Conservation (phyloP, 257 asterid genomes). For the Solanum sitiens region DNA sequence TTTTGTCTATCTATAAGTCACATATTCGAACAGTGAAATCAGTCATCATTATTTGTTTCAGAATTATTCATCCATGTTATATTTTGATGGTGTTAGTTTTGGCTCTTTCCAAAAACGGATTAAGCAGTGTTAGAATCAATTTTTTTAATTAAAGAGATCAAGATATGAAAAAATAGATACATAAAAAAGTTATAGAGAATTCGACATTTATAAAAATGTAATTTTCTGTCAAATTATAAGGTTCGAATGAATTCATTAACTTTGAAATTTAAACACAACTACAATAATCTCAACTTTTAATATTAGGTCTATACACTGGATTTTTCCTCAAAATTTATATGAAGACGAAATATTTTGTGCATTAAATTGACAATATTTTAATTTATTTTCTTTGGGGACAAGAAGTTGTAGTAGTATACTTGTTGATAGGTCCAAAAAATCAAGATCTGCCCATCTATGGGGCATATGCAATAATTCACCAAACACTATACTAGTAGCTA, state of each 20-base stretch:
- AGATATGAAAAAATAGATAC: not conserved
- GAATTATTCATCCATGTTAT: not conserved
- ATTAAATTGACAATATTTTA: not conserved
- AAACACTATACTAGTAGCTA: not conserved
- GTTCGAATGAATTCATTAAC: not conserved
- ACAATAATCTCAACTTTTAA: not conserved
- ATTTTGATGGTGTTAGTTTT: not conserved
- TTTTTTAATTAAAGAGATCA: too few relatives aligned
- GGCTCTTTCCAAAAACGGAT: not conserved
- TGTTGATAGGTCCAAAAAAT: not conserved
- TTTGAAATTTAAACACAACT: not conserved
- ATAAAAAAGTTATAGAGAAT: too few relatives aligned
- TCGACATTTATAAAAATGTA: too few relatives aligned
- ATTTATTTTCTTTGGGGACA: not conserved
- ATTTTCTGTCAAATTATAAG: not conserved
- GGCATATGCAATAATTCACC: not conserved
- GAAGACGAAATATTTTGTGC: not conserved
- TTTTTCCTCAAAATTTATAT: not conserved
- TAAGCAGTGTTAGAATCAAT: not conserved
- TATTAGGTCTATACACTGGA: accelerated
- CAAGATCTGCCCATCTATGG: not conserved
- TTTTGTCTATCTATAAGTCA: not conserved
- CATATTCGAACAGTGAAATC: not conserved
- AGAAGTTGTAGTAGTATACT: not conserved
- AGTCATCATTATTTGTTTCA: not conserved